Evolutionary conservation across 768 basidiomycete genomes (phyloP).

Genomic region (Boletus huronensis): DNA sequence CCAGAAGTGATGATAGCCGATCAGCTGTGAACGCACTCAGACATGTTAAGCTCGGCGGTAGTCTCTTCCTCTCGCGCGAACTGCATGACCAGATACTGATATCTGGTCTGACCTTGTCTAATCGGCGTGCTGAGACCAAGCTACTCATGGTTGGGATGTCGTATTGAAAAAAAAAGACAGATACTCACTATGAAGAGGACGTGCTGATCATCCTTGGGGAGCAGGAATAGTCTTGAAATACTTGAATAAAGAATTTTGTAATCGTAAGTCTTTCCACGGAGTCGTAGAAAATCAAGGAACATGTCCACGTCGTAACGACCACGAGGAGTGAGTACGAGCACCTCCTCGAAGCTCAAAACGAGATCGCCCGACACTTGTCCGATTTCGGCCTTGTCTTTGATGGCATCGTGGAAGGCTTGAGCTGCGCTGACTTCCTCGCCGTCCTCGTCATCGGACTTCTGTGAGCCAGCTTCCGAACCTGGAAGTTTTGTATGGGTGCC

Average conservation of each 20-base stretch:
- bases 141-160: slow-evolving; percentile 38
- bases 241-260: slow-evolving; percentile 93
- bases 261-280: slow-evolving; percentile 99
- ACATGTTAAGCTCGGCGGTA: slow-evolving; percentile 90
- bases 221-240: slow-evolving; percentile 83
- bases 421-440: slow-evolving; percentile 86
- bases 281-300: slow-evolving; percentile 89
- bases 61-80: slow-evolving; percentile 97
- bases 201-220: slow-evolving; percentile 96
- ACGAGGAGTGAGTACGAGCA: slow-evolving; percentile 91
- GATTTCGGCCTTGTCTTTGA: slow-evolving; percentile 96
- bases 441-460: slow-evolving; percentile 64
- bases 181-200: slow-evolving; percentile 85
- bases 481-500: slow-evolving; percentile 62
- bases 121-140: slow-evolving; percentile 91
- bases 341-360: slow-evolving; percentile 92
- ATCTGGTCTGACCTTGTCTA: slow-evolving; percentile 95
- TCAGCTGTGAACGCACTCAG: slow-evolving; percentile 58
- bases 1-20: not conserved
- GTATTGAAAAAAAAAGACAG: not conserved
- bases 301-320: slow-evolving; percentile 98
- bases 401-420: slow-evolving; percentile 92
- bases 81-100: slow-evolving; percentile 98
- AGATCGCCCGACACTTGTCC: slow-evolving; percentile 88
- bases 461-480: slow-evolving; percentile 70